Base-by-base conservation (phyloP, 2,329 filamentous ascomycete genomes). In the Geosmithia morbida region DNA sequence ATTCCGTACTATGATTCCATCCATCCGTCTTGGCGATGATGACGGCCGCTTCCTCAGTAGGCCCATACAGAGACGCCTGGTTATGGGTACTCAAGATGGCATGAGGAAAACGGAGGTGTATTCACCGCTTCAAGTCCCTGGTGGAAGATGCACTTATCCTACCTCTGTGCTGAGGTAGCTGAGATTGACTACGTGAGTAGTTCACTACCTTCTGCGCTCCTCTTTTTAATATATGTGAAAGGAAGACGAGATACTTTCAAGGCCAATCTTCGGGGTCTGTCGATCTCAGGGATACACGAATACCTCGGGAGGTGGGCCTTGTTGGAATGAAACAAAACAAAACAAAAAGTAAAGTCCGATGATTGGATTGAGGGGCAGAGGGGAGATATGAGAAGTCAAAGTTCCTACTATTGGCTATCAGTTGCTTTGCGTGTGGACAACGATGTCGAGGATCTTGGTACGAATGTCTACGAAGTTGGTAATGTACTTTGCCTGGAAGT, bases 11-110 rank as follows among this genome's bases (percentile, higher is more conserved):
- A 26, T 4, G 4, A 26, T 26, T 26, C 22, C 22, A 8, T 11
- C 13, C n/a, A 46, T 13, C 37, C 45, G 43, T 49, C 2, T 44
- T 48, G 2, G 48, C 18, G 20, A 59, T 56, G n/a, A 58, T 57
- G 17, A 48, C 53, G 41, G 59, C 61, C n/a, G 60, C 61, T 41
- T 65, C 59, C 47, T 64, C 61, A 3, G 59, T 55, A 16, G 65
- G 49, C 5, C 60, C 61, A 53, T 65, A 66, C 7, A 63, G 45
- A 2, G 60, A 54, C 0, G 55, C 57, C 41, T 63, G 58, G 2
- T 59, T 51, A 47, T 64, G 59, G 7, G 54, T 58, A 22, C 55
- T 56, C 14, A 64, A n/a, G n/a, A 49, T 3, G 55, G 52, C 11
- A 61, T 48, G 7, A 61, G 61, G 26, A 64, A 49, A 3, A 64